A percentile compares a stretch with the other conserved stretches of the same genome.
phyloP scores from a whole-genome alignment of 495 filamentous ascomycete species.

The Penicillium steckii region DNA sequence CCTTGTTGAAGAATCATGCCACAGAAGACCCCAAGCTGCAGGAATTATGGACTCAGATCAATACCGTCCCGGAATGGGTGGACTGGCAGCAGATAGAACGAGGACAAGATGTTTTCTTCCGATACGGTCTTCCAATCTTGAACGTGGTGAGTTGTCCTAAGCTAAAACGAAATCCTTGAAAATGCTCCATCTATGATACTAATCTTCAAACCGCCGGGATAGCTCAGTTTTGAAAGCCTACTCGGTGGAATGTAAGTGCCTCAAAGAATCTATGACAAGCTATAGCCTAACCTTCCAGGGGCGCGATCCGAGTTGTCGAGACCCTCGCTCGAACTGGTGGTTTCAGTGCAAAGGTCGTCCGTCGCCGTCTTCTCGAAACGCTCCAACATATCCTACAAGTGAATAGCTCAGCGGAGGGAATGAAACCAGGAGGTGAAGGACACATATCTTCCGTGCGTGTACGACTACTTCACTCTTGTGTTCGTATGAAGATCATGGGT shows the following conservation, averaged over 20 bases:
- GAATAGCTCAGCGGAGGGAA: constrained; percentile 60
- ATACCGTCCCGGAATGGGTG: constrained; percentile 74
- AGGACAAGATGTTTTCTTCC: constrained; percentile 60
- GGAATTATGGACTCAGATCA: constrained; percentile 66
- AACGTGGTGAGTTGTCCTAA: constrained; percentile 34
- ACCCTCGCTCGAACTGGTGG: constrained; percentile 77
- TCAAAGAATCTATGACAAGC: background rate
- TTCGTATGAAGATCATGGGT: constrained; percentile 62
- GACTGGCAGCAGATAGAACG: constrained; percentile 76
- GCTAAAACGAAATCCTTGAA: background rate
- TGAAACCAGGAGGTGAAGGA: constrained; percentile 68
- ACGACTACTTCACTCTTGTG: constrained; percentile 69
- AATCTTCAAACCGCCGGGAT: background rate
- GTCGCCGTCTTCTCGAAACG: constrained; percentile 70
- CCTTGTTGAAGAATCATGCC: constrained; percentile 57
- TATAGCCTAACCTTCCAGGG: constrained; percentile 23
- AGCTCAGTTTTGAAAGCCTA: constrained; percentile 42
- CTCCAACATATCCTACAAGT: constrained; percentile 74
- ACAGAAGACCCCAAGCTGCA: constrained; percentile 54
- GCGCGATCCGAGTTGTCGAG: constrained; percentile 63
- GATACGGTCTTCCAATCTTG: constrained; percentile 69
- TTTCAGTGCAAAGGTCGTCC: constrained; percentile 67
- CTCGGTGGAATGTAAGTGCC: constrained; percentile 38
- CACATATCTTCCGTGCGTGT: constrained; percentile 70
- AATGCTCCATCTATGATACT: background rate